A percentile compares a stretch with the other conserved stretches of the same genome.
phyloP scores from a whole-genome alignment of 2,329 filamentous ascomycete species.

The Arthrobotrys pseudoclavata region DNA sequence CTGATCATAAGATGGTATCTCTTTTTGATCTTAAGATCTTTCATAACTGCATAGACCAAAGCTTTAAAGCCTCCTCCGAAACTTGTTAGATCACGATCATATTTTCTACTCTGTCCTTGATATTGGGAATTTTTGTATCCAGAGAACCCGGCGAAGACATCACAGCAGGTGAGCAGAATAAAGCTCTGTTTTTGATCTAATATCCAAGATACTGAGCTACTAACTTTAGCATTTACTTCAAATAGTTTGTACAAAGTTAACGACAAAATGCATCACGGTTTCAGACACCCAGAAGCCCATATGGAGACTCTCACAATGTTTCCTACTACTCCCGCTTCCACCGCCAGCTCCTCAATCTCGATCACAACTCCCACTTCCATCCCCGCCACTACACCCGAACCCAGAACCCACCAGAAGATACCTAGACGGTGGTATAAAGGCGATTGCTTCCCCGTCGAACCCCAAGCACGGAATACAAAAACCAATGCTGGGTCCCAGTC shows the following conservation, averaged over 20 bases:
- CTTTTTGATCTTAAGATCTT: background rate
- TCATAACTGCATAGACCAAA: too few relatives aligned
- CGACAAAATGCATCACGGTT: slow-evolving; percentile 15
- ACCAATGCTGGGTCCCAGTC: slow-evolving; percentile 18
- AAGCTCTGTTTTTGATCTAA: background rate
- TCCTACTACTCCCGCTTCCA: background rate
- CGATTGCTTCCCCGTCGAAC: slow-evolving; percentile 25
- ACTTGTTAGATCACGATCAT: background rate
- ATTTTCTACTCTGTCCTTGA: background rate
- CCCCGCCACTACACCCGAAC: background rate
- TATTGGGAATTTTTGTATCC: background rate
- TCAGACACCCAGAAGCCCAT: slow-evolving; percentile 17
- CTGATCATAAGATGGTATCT: too few relatives aligned
- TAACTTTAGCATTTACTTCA: background rate
- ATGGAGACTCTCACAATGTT: slow-evolving; percentile 16
- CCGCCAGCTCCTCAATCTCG: background rate
- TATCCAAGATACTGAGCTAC: background rate
- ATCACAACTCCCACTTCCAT: background rate
- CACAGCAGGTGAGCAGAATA: background rate
- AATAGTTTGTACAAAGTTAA: background rate
- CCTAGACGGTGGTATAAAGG: background rate
- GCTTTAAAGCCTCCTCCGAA: too few relatives aligned
- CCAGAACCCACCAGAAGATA: background rate
- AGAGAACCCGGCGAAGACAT: background rate
- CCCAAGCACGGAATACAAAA: slow-evolving; percentile 12